These are phyloP conservation scores for Murraya paniculata DNA, from an alignment of 345 rosid species.

Conservation along the genomic window DNA sequence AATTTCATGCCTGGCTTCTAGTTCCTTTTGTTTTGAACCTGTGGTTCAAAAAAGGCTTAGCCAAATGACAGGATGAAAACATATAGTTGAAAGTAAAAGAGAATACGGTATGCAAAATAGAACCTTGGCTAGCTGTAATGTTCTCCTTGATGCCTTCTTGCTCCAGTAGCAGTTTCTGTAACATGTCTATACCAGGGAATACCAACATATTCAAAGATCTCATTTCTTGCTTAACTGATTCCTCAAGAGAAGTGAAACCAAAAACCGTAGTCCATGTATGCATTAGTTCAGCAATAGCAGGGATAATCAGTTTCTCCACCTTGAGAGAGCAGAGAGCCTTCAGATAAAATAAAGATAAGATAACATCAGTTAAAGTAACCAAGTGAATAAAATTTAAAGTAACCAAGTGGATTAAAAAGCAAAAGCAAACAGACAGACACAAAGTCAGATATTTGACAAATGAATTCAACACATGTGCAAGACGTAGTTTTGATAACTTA, in stretches of 20 bases:
- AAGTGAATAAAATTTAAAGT: no score
- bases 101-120: background rate
- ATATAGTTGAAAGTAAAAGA: background rate
- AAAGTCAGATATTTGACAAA: background rate
- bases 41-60: background rate
- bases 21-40: conserved; percentile 23
- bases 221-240: conserved; percentile 45
- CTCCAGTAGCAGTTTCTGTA: conserved; percentile 55
- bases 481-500: conserved; percentile 27
- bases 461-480: background rate
- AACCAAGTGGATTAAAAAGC: background rate
- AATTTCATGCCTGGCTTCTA: conserved; percentile 4
- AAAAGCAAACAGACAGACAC: background rate
- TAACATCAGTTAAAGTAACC: background rate
- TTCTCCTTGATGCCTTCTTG: conserved; percentile 30
- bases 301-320: conserved; percentile 71
- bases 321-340: conserved; percentile 68
- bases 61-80: background rate
- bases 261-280: conserved; percentile 75
- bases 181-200: conserved; percentile 82
- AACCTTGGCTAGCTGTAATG: conserved; percentile 31
- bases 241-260: conserved; percentile 59
- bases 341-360: conserved; percentile 1
- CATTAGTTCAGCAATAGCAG: conserved; percentile 73
- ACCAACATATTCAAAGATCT: conserved; percentile 71